Base-by-base conservation (phyloP, 176 grass and related monocot species). In the Panicum miliaceum region DNA sequence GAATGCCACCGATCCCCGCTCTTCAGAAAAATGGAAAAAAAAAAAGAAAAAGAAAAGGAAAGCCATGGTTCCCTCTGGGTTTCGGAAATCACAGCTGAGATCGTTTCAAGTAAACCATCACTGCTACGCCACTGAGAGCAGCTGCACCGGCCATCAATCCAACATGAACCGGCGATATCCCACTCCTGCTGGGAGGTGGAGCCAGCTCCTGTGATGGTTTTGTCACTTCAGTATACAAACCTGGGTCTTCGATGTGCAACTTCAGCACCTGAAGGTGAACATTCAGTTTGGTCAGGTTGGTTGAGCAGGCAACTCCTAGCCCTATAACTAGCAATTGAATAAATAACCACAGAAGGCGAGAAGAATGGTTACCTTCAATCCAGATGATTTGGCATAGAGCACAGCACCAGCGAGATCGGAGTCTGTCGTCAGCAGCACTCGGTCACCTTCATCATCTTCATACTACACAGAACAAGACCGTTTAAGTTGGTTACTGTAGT, bases 381-480 rank as follows among this genome's bases (percentile, higher is more conserved):
- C 96, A 8, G 89, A 87, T 62, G 88, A 96, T 82, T 92, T 93
- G 56, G 89, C 96, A 85, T 89, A 82, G 36, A 91, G 85, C 34
- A 99, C 84, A n/a, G 96, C 96, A 81, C 86, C 78, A 35, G 76
- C 58, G 87, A 99, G 85, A 89, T 99, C 96, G 41, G 45, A 67
- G 64, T 96, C 96, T 20, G 93, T 84, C 62, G 88, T 92, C 60
- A 99, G 84, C 58, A 99, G 85, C 36, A 96, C 96, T 47, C 59
- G 88, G 64, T 99, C 96, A 4, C 93, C 91, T 91, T 99, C 96
- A 64, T 96, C 96, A 84, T 99, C 96, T 76, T 99, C 93, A 61
- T 99, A 99, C 96, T 99, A 41, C 62, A 93, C 54, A 61, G 26
- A 89, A 43, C 42, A 89, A 43, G 32, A 82, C 1, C 62, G 7